Conservation (phyloP, 352 stramenopile genomes). For the Phytophthora podocarpi region DNA sequence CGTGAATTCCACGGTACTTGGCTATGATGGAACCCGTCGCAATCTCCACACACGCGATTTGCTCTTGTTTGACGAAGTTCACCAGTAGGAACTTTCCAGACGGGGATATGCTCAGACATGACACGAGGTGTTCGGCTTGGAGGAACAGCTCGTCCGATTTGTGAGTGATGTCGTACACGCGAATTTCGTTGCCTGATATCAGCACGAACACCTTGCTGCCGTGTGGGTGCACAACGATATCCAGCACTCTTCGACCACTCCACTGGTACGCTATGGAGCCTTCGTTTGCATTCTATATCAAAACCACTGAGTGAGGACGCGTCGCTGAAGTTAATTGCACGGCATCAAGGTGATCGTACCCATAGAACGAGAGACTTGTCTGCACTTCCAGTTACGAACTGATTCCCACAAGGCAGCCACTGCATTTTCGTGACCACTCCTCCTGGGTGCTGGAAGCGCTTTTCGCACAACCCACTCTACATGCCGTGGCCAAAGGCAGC, state of each 20-base stretch:
- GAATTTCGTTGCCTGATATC: constrained; percentile 58
- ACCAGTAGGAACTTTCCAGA: constrained; percentile 57
- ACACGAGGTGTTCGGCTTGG: constrained; percentile 57
- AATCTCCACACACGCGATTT: constrained; percentile 62
- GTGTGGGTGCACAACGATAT: constrained; percentile 61
- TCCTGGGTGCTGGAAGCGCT: constrained; percentile 60
- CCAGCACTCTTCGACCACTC: constrained; percentile 63
- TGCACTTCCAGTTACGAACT: constrained; percentile 74
- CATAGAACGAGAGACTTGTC: constrained; percentile 80
- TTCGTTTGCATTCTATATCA: constrained; percentile 53
- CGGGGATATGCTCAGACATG: constrained; percentile 53
- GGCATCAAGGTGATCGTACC: constrained; percentile 39
- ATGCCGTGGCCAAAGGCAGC: neutral
- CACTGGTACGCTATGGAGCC: constrained; percentile 67
- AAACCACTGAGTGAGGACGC: neutral
- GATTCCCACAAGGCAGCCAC: constrained; percentile 60
- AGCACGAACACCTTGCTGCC: constrained; percentile 65
- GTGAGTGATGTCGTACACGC: constrained; percentile 58
- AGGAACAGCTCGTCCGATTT: constrained; percentile 71
- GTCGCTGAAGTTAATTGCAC: neutral
- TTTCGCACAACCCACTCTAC: constrained; percentile 57
- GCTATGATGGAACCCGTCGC: constrained; percentile 45
- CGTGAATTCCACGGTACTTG: constrained; percentile 58
- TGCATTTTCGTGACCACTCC: constrained; percentile 54
- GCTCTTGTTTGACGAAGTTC: constrained; percentile 67